A percentile compares a stretch with the other conserved stretches of the same genome.
These are phyloP conservation scores for Kwoniella botswanensis DNA, from an alignment of 768 basidiomycete genomes.

Conservation along the genomic window DNA sequence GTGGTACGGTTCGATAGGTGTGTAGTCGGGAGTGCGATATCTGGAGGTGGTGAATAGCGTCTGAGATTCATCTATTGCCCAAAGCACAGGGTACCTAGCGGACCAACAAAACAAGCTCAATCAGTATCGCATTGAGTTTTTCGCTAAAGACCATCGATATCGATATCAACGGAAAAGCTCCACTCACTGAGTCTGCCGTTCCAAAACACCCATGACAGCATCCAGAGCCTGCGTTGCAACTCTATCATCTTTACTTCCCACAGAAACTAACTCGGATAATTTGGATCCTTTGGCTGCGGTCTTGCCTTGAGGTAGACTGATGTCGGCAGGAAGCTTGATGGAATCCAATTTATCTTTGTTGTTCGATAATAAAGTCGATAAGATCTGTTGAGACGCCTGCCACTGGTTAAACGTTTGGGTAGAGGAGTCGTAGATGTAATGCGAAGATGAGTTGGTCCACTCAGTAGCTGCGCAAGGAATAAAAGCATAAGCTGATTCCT, in stretches of 20 bases:
- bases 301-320: slow-evolving; percentile 24
- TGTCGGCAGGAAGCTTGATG: slow-evolving; percentile 26
- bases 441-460: slow-evolving; percentile 75
- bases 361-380: slow-evolving; percentile 64
- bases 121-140: neutral
- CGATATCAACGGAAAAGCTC: slow-evolving; percentile 4
- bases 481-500: neutral
- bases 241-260: slow-evolving; percentile 66
- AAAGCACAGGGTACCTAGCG: slow-evolving; percentile 72
- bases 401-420: slow-evolving; percentile 78
- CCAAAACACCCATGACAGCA: slow-evolving; percentile 68
- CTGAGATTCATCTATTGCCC: slow-evolving; percentile 89
- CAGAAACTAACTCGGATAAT: slow-evolving; percentile 65
- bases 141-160: neutral
- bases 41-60: slow-evolving; percentile 69
- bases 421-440: slow-evolving; percentile 74
- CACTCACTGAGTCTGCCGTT: slow-evolving; percentile 69
- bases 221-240: slow-evolving; percentile 67
- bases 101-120: neutral
- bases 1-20: slow-evolving; percentile 73
- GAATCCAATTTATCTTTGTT: slow-evolving; percentile 62
- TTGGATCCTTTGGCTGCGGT: slow-evolving; percentile 24
- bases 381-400: slow-evolving; percentile 67
- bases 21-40: slow-evolving; percentile 77
- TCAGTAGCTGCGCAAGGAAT: slow-evolving; percentile 60